phyloP scores from a whole-genome alignment of 2,329 filamentous ascomycete genomes.

The Ascosphaera apis region DNA sequence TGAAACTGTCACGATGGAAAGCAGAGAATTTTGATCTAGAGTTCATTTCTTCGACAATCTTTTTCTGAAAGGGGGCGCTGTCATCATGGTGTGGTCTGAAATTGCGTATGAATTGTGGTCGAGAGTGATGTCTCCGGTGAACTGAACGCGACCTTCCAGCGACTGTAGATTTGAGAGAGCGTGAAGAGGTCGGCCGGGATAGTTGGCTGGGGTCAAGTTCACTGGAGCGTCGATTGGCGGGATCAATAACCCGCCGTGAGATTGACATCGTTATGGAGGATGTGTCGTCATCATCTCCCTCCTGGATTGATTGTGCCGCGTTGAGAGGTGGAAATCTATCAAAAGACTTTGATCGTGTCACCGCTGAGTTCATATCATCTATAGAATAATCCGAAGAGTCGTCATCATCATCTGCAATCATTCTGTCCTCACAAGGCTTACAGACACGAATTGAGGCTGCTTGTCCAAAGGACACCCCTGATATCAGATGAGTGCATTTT shows the following conservation, averaged over 20 bases:
- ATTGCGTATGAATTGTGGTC: constrained; percentile 58
- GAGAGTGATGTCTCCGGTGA: constrained; percentile 73
- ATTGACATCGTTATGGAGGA: constrained; percentile 39
- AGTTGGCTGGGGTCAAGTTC: constrained; percentile 49
- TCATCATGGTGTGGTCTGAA: constrained; percentile 54
- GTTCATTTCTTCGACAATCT: constrained; percentile 40
- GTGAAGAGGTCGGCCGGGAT: constrained; percentile 76
- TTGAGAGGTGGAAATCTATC: constrained; percentile 32
- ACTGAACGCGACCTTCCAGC: constrained; percentile 50
- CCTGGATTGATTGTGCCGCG: constrained; percentile 19
- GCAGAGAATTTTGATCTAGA: constrained; percentile 51
- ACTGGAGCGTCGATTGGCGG: constrained; percentile 66
- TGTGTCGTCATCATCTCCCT: constrained; percentile 24
- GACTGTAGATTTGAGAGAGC: constrained; percentile 58
- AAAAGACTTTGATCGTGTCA: constrained; percentile 33
- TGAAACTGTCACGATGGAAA: constrained; percentile 98
- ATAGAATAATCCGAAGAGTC: constrained; percentile 80
- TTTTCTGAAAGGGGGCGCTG: constrained; percentile 66
- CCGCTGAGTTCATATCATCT: constrained; percentile 40
- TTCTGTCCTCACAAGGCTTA: constrained; percentile 76
- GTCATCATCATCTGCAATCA: constrained; percentile 68
- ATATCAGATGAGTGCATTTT: constrained; percentile 81
- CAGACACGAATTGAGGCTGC: constrained; percentile 69
- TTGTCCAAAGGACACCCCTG: constrained; percentile 71
- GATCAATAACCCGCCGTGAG: constrained; percentile 43